These are phyloP conservation scores for Phialocephala sp. DNA, from an alignment of 2,329 filamentous ascomycete genomes.

Conservation along the genomic window DNA sequence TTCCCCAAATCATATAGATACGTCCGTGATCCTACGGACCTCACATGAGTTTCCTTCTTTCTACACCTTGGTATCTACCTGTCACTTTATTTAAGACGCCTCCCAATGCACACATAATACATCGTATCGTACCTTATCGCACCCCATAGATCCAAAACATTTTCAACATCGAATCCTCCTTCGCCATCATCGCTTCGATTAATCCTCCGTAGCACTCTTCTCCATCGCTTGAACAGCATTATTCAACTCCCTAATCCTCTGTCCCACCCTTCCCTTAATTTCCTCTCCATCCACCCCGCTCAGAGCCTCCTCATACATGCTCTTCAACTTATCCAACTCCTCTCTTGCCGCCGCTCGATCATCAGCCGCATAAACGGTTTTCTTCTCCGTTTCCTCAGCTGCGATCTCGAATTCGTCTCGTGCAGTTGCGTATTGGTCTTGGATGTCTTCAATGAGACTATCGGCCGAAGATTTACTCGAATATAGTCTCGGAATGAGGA, in stretches of 20 bases:
- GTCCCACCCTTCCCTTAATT: slow-evolving; percentile 50
- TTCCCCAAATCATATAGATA: background rate
- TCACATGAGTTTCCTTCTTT: slow-evolving; percentile 1
- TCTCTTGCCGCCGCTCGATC: slow-evolving; percentile 53
- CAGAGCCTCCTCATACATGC: slow-evolving; percentile 41
- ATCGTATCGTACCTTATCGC: background rate
- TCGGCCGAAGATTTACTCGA: slow-evolving; percentile 32
- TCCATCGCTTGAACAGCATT: slow-evolving; percentile 50
- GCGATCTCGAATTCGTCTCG: slow-evolving; percentile 57
- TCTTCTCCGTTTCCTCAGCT: slow-evolving; percentile 50
- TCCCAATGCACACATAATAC: slow-evolving; percentile 8
- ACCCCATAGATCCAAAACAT: background rate
- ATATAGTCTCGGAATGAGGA: slow-evolving; percentile 17
- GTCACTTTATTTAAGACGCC: background rate
- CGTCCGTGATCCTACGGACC: slow-evolving; percentile 11
- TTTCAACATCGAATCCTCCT: background rate
- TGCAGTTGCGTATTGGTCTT: slow-evolving; percentile 48
- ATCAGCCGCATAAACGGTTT: slow-evolving; percentile 51
- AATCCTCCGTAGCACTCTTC: slow-evolving; percentile 47
- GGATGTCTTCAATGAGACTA: slow-evolving; percentile 35
- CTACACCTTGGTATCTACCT: background rate
- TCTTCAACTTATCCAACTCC: slow-evolving; percentile 47
- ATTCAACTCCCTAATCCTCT: slow-evolving; percentile 52
- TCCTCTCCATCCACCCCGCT: slow-evolving; percentile 47
- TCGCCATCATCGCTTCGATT: slow-evolving; percentile 8